Percentiles rank a stretch among this genome's conserved stretches.
phyloP scores from a whole-genome alignment of 495 filamentous ascomycete species.

The Xylaria longipes region DNA sequence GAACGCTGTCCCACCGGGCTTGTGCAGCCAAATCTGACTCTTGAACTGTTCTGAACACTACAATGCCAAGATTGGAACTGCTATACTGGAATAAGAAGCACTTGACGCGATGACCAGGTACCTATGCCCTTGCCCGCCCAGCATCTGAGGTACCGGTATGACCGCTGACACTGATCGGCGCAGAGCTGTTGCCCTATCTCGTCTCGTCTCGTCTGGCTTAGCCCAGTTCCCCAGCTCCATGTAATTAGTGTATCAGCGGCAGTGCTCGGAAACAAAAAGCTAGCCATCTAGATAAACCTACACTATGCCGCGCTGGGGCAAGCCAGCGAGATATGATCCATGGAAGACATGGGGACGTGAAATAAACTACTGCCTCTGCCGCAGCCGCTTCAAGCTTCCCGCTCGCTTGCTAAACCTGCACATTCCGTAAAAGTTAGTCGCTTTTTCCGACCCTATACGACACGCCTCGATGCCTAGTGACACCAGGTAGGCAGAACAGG shows the following conservation, averaged over 20 bases:
- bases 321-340: slow-evolving; percentile 8
- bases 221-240: background rate
- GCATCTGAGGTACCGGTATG: slow-evolving; percentile 9
- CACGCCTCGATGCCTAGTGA: slow-evolving; percentile 17
- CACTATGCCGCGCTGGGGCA: slow-evolving; percentile 19
- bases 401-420: slow-evolving; percentile 1
- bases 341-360: slow-evolving; percentile 1
- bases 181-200: slow-evolving; percentile 6
- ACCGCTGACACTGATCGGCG: slow-evolving; percentile 16
- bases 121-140: slow-evolving; percentile 8
- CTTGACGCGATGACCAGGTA: slow-evolving; percentile 14
- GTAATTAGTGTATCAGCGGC: slow-evolving; percentile 12
- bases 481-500: slow-evolving; percentile 1
- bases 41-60: slow-evolving; percentile 6
- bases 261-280: slow-evolving; percentile 18
- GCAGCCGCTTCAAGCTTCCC: slow-evolving; percentile 14
- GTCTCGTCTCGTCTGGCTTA: background rate
- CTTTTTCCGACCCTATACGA: background rate
- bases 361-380: slow-evolving; percentile 24
- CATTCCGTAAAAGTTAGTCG: background rate
- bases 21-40: slow-evolving; percentile 9
- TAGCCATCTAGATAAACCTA: slow-evolving; percentile 7
- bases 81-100: slow-evolving; percentile 18
- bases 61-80: slow-evolving; percentile 12
- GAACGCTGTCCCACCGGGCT: slow-evolving; percentile 11